A percentile compares a stretch with the other conserved stretches of the same genome.
phyloP scores from a whole-genome alignment of 345 rosid species.

The Sonneratia caseolaris region DNA sequence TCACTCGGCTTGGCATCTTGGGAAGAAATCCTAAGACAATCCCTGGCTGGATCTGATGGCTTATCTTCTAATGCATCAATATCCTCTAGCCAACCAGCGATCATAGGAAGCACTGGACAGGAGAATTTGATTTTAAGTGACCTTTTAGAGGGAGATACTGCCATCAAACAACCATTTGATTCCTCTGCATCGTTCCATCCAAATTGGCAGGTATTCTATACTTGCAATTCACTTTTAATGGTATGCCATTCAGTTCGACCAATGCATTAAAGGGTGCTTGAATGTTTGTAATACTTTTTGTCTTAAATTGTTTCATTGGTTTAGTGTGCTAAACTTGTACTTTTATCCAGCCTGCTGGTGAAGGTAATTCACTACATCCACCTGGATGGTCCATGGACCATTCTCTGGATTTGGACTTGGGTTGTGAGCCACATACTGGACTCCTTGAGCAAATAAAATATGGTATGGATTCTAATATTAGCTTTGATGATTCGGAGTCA shows the following conservation, averaged over 20 bases:
- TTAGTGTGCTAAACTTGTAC: conserved; percentile 11
- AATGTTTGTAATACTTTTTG: background rate
- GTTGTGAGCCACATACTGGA: conserved; percentile 30
- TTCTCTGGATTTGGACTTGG: conserved; percentile 30
- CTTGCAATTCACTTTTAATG: background rate
- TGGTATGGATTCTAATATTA: conserved; percentile 17
- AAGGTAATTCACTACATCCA: conserved; percentile 18
- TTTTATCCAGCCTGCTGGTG: conserved; percentile 32
- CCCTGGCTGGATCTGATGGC: conserved; percentile 25
- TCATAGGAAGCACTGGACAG: conserved; percentile 16
- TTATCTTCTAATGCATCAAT: conserved; percentile 26
- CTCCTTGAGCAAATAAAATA: conserved; percentile 41
- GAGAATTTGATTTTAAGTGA: conserved; percentile 27
- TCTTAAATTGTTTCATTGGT: conserved; percentile 2
- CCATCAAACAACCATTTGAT: conserved; percentile 25
- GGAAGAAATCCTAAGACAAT: conserved; percentile 52
- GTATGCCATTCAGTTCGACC: background rate
- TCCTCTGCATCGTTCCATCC: conserved; percentile 36
- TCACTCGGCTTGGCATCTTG: conserved; percentile 46
- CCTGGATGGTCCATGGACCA: conserved; percentile 28
- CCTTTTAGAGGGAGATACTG: conserved; percentile 21
- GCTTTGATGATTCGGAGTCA: conserved; percentile 26
- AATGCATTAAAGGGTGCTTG: background rate
- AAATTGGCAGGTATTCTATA: conserved; percentile 58
- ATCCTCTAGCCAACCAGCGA: conserved; percentile 21